A percentile compares a stretch with the other conserved stretches of the same genome.
Conservation (phyloP, 2,329 filamentous ascomycete species). For the Pyrenophora teres region DNA sequence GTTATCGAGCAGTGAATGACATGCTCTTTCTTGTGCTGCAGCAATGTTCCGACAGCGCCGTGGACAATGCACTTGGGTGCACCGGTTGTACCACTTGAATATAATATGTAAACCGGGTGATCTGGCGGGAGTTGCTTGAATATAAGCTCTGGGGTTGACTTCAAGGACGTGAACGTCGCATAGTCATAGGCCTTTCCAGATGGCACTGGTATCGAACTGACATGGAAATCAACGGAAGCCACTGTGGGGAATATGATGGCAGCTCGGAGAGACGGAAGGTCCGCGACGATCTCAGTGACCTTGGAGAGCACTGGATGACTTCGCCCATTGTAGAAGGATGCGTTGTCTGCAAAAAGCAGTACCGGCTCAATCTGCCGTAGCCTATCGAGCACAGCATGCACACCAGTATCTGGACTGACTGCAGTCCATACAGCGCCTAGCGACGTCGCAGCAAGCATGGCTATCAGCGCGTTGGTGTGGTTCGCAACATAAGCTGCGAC, state of each 20-base stretch:
- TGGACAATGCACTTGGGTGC: conserved; percentile 93
- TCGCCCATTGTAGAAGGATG: conserved; percentile 88
- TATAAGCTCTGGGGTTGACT: conserved; percentile 28
- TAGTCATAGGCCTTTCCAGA: conserved; percentile 47
- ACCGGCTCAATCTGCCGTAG: conserved; percentile 83
- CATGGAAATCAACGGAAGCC: conserved; percentile 46
- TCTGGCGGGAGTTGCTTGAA: conserved; percentile 83
- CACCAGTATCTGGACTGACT: conserved; percentile 89
- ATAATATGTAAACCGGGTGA: conserved; percentile 91
- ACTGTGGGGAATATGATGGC: conserved; percentile 77
- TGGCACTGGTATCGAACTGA: conserved; percentile 48
- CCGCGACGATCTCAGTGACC: conserved; percentile 73
- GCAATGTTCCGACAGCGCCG: conserved; percentile 82
- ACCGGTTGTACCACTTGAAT: conserved; percentile 88
- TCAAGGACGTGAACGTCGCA: conserved; percentile 50
- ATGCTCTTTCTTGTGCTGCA: conserved; percentile 98
- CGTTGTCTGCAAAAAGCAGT: conserved; percentile 85
- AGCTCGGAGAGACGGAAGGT: conserved; percentile 68
- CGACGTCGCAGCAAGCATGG: conserved; percentile 81
- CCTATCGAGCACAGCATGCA: conserved; percentile 87
- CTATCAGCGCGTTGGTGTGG: conserved; percentile 82
- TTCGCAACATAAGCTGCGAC: conserved; percentile 83
- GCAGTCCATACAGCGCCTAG: conserved; percentile 91
- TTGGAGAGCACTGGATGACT: conserved; percentile 80
- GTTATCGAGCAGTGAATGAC: conserved; percentile 82